These are phyloP conservation scores for Microsporum canis DNA, from an alignment of 2,329 filamentous ascomycete genomes.

Conservation along the genomic window DNA sequence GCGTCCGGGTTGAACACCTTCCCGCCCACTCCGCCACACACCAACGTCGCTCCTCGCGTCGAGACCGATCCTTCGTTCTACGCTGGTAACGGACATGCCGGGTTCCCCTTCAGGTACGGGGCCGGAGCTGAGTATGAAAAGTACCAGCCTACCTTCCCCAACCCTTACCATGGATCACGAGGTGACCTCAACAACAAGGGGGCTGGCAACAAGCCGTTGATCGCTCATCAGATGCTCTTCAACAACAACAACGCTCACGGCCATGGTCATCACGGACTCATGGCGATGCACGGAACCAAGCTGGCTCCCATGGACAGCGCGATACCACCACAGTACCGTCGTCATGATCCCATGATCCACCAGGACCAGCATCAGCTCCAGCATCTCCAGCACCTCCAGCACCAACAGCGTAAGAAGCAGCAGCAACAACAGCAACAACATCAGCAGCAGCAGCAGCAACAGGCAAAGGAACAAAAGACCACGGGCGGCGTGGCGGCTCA, in stretches of 20 bases:
- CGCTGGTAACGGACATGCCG: constrained; percentile 18
- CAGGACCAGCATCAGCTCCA: constrained; percentile 12
- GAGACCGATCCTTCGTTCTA: constrained; percentile 32
- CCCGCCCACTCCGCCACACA: constrained; percentile 33
- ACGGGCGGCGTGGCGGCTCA: constrained; percentile 82
- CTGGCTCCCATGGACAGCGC: constrained; percentile 32
- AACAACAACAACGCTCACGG: not conserved
- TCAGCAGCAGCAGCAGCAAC: constrained; percentile 18
- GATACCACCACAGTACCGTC: constrained; percentile 33
- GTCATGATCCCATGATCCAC: constrained; percentile 22
- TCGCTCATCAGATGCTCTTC: constrained; percentile 18
- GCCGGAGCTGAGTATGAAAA: constrained; percentile 37
- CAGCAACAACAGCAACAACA: constrained; percentile 4
- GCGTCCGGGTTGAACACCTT: constrained; percentile 31
- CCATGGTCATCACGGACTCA: constrained; percentile 17
- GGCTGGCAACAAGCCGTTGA: constrained; percentile 12
- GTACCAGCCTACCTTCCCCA: constrained; percentile 29
- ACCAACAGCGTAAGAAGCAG: constrained; percentile 20
- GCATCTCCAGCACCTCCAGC: not conserved
- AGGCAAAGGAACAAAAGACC: constrained; percentile 52
- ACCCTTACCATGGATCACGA: not conserved
- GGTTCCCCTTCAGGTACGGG: constrained; percentile 34
- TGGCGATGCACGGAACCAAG: constrained; percentile 33
- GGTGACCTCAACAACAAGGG: not conserved
- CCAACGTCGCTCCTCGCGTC: constrained; percentile 27